Evolutionary conservation across 1,284 basidiomycete species (phyloP), one percentile per base, ranked within the genome.

Genomic region (Takashimella koratensis): DNA sequence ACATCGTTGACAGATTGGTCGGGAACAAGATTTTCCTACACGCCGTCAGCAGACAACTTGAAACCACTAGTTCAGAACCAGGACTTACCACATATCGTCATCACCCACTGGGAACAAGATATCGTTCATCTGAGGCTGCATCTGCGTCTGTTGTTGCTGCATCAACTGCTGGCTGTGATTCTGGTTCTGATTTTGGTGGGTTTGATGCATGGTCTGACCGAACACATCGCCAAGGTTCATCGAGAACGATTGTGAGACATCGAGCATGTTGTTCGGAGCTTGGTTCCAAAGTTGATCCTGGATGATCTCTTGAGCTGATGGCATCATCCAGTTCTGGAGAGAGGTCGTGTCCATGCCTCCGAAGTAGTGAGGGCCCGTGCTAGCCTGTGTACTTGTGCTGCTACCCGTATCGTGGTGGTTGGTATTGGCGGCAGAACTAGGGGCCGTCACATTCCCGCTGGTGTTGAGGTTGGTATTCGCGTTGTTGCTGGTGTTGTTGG

Each of bases 51-150:
- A n/a, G n/a, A n/a, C n/a, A n/a, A n/a, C n/a, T n/a, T n/a, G n/a
- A n/a, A n/a, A n/a, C n/a, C n/a, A n/a, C n/a, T n/a, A n/a, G n/a
- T n/a, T n/a, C n/a, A n/a, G n/a, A n/a, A n/a, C n/a, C n/a, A n/a
- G n/a, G 0, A 58, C 60, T 27, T 30, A 62, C 62, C 64, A 66
- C n/a, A 66, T 62, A 50, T 64, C 58, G 44, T 66, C 64, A 51
- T 66, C 64, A 2, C 53, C 60, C 2, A 57, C 57, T 0, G 64
- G 64, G 54, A 66, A 66, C 6, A 66, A 51, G 44, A 59, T 58
- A 22, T 60, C 57, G 23, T 26, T 48, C 20, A 41, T 36, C 23
- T 49, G 47, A 27, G 42, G 51, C 13, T 39, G 12, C 26, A 20
- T 27, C 21, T 51, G 42, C 4, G 22, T 16, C 5, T 40, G 27